phyloP scores from a whole-genome alignment of 2,329 filamentous ascomycete species.

The Fusarium fujikuroi region DNA sequence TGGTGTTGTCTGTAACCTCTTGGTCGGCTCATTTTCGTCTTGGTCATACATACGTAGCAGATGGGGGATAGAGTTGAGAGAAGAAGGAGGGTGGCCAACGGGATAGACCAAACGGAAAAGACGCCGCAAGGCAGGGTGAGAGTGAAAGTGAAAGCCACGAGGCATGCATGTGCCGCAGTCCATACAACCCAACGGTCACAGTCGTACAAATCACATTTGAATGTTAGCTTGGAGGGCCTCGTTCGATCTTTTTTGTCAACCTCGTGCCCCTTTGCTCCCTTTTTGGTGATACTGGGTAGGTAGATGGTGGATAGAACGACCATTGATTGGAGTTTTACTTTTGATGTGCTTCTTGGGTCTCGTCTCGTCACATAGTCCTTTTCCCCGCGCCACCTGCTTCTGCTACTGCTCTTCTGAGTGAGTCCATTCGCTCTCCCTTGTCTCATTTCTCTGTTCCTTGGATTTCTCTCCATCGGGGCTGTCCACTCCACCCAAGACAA shows the following conservation, averaged over 20 bases:
- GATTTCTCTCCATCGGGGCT: constrained; percentile 8
- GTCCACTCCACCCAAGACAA: constrained; percentile 14
- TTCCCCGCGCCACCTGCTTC: constrained; percentile 31
- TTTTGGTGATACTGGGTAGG: not conserved
- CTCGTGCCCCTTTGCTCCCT: not conserved
- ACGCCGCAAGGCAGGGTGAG: constrained; percentile 16
- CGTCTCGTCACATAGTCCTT: constrained; percentile 19
- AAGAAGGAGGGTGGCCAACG: constrained; percentile 19
- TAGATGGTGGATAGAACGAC: constrained; percentile 1
- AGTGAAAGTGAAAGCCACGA: constrained; percentile 16
- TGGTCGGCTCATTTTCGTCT: constrained; percentile 16
- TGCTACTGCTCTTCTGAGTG: constrained; percentile 15
- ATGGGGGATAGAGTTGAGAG: constrained; percentile 8
- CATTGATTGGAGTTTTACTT: constrained; percentile 7
- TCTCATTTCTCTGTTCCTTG: constrained; percentile 29
- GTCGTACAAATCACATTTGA: constrained; percentile 1
- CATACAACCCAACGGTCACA: not conserved
- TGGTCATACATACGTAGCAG: not conserved
- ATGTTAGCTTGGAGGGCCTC: constrained; percentile 27
- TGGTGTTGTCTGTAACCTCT: constrained; percentile 10
- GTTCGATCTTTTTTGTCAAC: constrained; percentile 27
- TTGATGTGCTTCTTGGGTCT: constrained; percentile 30
- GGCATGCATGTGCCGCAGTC: not conserved
- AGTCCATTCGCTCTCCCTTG: constrained; percentile 27
- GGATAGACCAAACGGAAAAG: constrained; percentile 32